Conservation (phyloP, 1,139 yeast species). For the Candida sojae region DNA sequence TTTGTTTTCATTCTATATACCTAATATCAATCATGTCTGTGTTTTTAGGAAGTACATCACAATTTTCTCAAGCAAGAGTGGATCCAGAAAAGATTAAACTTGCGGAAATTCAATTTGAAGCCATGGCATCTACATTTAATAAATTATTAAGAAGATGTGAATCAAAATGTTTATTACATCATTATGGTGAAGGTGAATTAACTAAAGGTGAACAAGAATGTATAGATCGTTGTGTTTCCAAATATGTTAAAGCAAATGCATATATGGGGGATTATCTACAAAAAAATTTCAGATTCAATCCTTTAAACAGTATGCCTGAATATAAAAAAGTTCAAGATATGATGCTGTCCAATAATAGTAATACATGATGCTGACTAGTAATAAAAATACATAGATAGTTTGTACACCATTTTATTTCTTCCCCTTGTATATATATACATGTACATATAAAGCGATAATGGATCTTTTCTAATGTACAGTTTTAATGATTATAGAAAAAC, state of each 20-base stretch:
- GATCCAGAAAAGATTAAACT: slow-evolving; percentile 66
- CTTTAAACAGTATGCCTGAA: slow-evolving; percentile 39
- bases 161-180: slow-evolving; percentile 69
- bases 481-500: too few species aligned
- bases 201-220: slow-evolving; percentile 78
- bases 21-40: slow-evolving; percentile 52
- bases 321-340: slow-evolving; percentile 29
- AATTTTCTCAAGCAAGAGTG: slow-evolving; percentile 45
- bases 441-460: too few species aligned
- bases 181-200: slow-evolving; percentile 79
- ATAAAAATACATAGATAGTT: neutral
- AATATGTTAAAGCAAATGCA: slow-evolving; percentile 66
- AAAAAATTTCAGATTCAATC: slow-evolving; percentile 28
- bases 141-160: slow-evolving; percentile 59
- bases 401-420: neutral
- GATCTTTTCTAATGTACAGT: too few species aligned
- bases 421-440: neutral
- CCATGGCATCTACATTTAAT: slow-evolving; percentile 68
- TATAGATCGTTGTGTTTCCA: slow-evolving; percentile 75
- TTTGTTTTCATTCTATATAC: neutral
- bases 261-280: slow-evolving; percentile 54
- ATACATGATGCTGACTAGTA: neutral
- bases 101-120: slow-evolving; percentile 77
- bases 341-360: neutral
- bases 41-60: slow-evolving; percentile 52